Evolutionary conservation across 2,329 filamentous ascomycete genomes (phyloP).

Genomic region (Arthrobotrys pseudoclavata): DNA sequence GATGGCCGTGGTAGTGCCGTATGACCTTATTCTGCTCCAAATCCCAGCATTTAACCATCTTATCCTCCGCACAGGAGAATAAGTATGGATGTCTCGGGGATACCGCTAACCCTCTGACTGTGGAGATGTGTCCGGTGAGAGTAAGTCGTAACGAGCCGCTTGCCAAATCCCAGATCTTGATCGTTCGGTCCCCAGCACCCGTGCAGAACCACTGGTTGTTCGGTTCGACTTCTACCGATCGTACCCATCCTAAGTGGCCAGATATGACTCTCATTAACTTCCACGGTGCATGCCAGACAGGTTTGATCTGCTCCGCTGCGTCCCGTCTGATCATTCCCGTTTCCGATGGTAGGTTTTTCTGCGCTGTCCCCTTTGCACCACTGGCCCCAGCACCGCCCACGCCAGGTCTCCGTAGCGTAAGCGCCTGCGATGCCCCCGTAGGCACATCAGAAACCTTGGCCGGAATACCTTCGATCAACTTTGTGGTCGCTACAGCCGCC

Average conservation of each 20-base stretch:
- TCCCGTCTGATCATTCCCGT: slow-evolving; percentile 61
- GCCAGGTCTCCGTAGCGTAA: slow-evolving; percentile 70
- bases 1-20: slow-evolving; percentile 94
- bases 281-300: slow-evolving; percentile 98
- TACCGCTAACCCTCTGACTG: slow-evolving; percentile 90
- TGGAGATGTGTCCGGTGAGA: slow-evolving; percentile 93
- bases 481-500: slow-evolving; percentile 72
- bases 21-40: slow-evolving; percentile 99
- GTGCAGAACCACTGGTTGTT: slow-evolving; percentile 98
- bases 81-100: slow-evolving; percentile 95
- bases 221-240: slow-evolving; percentile 89
- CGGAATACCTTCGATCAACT: slow-evolving; percentile 77
- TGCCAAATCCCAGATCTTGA: slow-evolving; percentile 98
- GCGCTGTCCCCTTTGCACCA: slow-evolving; percentile 57
- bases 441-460: slow-evolving; percentile 67
- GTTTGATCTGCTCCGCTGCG: slow-evolving; percentile 77
- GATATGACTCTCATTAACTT: slow-evolving; percentile 98
- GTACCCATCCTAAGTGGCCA: slow-evolving; percentile 95
- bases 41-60: slow-evolving; percentile 99
- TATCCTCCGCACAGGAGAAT: slow-evolving; percentile 98
- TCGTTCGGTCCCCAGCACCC: slow-evolving; percentile 93
- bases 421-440: slow-evolving; percentile 71
- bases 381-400: slow-evolving; percentile 63
- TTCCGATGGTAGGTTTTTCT: slow-evolving; percentile 61
- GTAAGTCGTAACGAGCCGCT: slow-evolving; percentile 87